Evolutionary conservation across 164 flowering plant species (phyloP), one percentile per base, ranked within the genome.

Genomic region (Liquidambar formosana): DNA sequence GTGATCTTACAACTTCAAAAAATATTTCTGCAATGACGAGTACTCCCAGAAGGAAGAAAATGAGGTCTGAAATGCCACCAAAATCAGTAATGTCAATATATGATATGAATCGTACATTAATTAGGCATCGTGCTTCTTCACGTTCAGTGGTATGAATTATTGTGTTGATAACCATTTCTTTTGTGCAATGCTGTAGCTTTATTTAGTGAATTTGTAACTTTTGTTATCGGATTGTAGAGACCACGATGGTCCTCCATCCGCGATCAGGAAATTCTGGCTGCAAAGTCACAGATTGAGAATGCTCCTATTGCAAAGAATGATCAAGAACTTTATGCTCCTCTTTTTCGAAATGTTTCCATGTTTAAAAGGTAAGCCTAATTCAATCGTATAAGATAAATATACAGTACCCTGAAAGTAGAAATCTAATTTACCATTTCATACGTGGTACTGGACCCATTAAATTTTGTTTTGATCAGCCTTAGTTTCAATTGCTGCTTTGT

Each of bases 271-370:
- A 75, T 86, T 38, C 56, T 84, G 45, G 77, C 78, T 62, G 90
- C 80, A 4, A 86, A 63, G 75, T 63, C 64, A 28, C 77, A 77
- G 74, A 86, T 86, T 28, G 63, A 74, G 73, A 80, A 79, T 78
- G 83, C 87, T 73, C 82, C 84, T 9, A 19, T 59, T n/a, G 49
- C 63, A 38, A 63, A 26, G 47, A 68, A 70, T 62, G 85, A 83
- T 61, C 76, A 14, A 73, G 81, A 83, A 64, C 85, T 86, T 59
- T 76, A 82, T 72, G 77, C 90, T 70, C 78, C 85, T 61, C 73
- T 84, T 13, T 86, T 80, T 63, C 83, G 88, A 18, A 86, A 86
- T 64, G 72, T 86, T 63, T 86, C 90, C 70, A 81, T 65, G 71
- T 86, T 86, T 73, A 84, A 79, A 79, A 81, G 83, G 90, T 82